Evolutionary conservation across 1,284 basidiomycete genomes (phyloP), one percentile per base, ranked within the genome.

Genomic region (Sutorius eximius): DNA sequence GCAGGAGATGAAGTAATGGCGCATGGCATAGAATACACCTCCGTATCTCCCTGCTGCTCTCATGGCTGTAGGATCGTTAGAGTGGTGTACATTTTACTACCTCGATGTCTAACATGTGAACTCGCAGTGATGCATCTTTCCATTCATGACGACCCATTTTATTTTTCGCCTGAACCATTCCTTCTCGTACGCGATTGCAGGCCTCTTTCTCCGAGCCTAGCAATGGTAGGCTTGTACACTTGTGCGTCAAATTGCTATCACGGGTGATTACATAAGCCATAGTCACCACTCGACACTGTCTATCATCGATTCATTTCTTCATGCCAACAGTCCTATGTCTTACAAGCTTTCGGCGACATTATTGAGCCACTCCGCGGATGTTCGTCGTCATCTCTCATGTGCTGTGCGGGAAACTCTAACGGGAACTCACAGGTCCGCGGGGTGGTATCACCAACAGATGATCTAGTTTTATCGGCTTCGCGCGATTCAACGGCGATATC

Each of bases 401-500:
- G 1, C 20, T 51, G 53, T 45, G 50, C 45, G 34, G 18, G 3
- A 33, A 40, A 41, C 32, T 38, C 16, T 63, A 57, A 69, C 63
- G 59, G 52, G 52, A 57, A 67, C 59, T 56, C 60, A 57, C 56
- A 92, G 89, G 91, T 93, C 62, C 87, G 89, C 65, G 87, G 82
- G 30, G 77, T 93, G 56, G 79, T 74, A 52, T 82, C 89, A 44
- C 88, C 90, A 34, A 81, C 82, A 34, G 74, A 86, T 71, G 76
- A 85, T 62, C 78, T 91, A 59, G 77, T 97, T 57, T 80, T 96
- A 59, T 96, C 93, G 18, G 90, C 88, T 52, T 95, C 94, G 33
- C 85, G 95, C 66, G 95, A 98, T 77, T 81, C 89, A 12, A 92
- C 92, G 18, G 90, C 93, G 52, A 89, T 95, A 66, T 78, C 85